Percentiles rank a stretch among this genome's conserved stretches.
phyloP scores from a whole-genome alignment of 2,329 filamentous ascomycete genomes.

The Amylocarpus encephaloides region DNA sequence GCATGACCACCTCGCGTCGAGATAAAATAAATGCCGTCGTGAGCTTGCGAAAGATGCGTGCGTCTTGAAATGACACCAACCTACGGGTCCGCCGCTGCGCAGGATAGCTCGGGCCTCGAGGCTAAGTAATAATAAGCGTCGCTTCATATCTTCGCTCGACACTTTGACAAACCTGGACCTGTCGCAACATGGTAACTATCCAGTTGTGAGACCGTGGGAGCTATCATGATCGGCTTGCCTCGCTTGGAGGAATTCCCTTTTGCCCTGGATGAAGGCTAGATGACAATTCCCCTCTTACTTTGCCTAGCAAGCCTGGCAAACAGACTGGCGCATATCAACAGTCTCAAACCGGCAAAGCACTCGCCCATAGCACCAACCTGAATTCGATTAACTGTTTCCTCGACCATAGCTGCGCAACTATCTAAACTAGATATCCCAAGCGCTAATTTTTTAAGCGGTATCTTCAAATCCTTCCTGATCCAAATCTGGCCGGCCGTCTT shows the following conservation, averaged over 20 bases:
- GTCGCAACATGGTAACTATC: neutral
- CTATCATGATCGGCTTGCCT: neutral
- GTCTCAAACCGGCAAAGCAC: neutral
- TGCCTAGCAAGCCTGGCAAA: neutral
- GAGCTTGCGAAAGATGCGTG: neutral
- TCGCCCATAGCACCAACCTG: neutral
- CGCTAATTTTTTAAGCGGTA: neutral
- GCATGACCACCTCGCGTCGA: neutral
- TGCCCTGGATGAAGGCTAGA: neutral
- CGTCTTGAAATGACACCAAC: neutral
- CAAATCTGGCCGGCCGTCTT: too few relatives aligned
- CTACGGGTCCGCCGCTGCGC: neutral
- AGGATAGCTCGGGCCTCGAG: neutral
- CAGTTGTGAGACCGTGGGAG: neutral
- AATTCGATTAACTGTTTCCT: neutral
- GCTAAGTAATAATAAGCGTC: conserved; percentile 6
- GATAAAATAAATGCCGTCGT: neutral
- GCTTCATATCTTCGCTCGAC: conserved; percentile 4
- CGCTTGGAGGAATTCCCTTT: neutral
- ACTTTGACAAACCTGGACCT: conserved; percentile 2
- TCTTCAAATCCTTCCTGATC: neutral
- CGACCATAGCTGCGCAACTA: neutral
- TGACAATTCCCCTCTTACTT: neutral
- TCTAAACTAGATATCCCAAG: neutral
- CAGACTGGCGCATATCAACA: neutral